A percentile compares a stretch with the other conserved stretches of the same genome.
Evolutionary conservation across 192 early-diverging fungal species (phyloP).

Genomic region (Dissophora ornata): DNA sequence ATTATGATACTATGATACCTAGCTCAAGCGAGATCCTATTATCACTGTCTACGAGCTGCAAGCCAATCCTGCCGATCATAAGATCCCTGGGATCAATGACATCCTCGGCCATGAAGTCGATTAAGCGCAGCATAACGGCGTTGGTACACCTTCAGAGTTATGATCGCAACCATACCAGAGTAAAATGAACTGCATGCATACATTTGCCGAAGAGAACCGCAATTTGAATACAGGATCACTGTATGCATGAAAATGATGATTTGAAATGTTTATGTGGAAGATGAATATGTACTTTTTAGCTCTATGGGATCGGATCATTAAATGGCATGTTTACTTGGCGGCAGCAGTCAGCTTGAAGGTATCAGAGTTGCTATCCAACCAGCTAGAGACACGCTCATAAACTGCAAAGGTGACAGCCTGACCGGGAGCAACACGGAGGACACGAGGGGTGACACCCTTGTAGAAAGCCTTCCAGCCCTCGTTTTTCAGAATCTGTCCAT

Average conservation of each 20-base stretch:
- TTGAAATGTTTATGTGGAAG: neutral
- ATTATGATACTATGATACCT: too few relatives aligned
- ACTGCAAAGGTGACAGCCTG: slow-evolving; percentile 98
- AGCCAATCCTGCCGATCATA: slow-evolving; percentile 81
- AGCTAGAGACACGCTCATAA: slow-evolving; percentile 86
- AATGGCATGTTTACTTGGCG: slow-evolving; percentile 7
- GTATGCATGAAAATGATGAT: neutral
- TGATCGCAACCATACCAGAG: too few relatives aligned
- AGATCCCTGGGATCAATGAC: slow-evolving; percentile 62
- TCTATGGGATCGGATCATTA: neutral
- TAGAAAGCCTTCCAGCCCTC: slow-evolving; percentile 97
- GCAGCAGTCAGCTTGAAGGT: slow-evolving; percentile 34
- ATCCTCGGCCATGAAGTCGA: slow-evolving; percentile 60
- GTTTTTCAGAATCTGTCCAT: slow-evolving; percentile 80
- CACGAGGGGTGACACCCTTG: slow-evolving; percentile 92
- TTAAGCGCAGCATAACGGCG: slow-evolving; percentile 22
- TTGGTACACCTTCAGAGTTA: too few relatives aligned
- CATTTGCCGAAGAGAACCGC: too few relatives aligned
- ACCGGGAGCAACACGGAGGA: slow-evolving; percentile 95
- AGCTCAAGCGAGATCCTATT: slow-evolving; percentile 73
- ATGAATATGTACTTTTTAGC: neutral
- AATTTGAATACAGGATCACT: too few relatives aligned
- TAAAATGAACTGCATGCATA: too few relatives aligned
- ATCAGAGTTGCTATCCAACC: slow-evolving; percentile 66
- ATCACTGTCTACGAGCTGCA: slow-evolving; percentile 80